Conservation (phyloP, 805 yeast genomes). For the Yarrowia phangngaensis region DNA sequence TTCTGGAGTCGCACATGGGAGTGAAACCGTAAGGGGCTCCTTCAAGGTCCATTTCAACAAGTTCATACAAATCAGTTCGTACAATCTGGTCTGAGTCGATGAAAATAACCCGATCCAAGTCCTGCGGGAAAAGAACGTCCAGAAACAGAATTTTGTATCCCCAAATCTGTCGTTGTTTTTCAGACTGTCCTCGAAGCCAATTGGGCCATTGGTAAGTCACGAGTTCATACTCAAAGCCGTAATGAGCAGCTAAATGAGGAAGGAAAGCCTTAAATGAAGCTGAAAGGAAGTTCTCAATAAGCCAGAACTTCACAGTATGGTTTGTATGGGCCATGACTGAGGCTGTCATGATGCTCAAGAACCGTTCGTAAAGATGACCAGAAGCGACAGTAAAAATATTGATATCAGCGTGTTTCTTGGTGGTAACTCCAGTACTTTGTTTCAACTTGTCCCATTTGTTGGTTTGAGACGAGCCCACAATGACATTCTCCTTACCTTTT, state of each 20-base stretch:
- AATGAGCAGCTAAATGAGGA: slow-evolving; percentile 55
- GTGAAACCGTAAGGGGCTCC: slow-evolving; percentile 85
- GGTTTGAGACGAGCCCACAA: slow-evolving; percentile 28
- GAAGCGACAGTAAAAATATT: slow-evolving; percentile 81
- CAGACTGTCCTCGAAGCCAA: slow-evolving; percentile 79
- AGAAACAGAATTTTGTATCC: slow-evolving; percentile 82
- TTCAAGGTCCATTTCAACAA: slow-evolving; percentile 62
- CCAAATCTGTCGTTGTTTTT: slow-evolving; percentile 76
- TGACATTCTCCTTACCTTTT: slow-evolving; percentile 41
- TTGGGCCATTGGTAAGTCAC: slow-evolving; percentile 90
- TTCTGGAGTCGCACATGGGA: slow-evolving; percentile 80
- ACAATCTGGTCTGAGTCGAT: slow-evolving; percentile 85
- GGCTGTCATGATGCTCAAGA: slow-evolving; percentile 71
- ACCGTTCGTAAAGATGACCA: slow-evolving; percentile 73
- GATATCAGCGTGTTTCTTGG: slow-evolving; percentile 52
- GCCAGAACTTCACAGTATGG: slow-evolving; percentile 75
- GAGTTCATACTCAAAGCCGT: slow-evolving; percentile 67
- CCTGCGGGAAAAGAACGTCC: slow-evolving; percentile 82
- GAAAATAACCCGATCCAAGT: slow-evolving; percentile 69
- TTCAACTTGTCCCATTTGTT: slow-evolving; percentile 25
- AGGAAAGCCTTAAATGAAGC: slow-evolving; percentile 59
- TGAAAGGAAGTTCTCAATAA: slow-evolving; percentile 76
- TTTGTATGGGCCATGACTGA: slow-evolving; percentile 67
- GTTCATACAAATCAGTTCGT: slow-evolving; percentile 66
- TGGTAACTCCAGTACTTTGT: slow-evolving; percentile 21